phyloP scores from a whole-genome alignment of 768 basidiomycete genomes.

The Mrakia blollopis region DNA sequence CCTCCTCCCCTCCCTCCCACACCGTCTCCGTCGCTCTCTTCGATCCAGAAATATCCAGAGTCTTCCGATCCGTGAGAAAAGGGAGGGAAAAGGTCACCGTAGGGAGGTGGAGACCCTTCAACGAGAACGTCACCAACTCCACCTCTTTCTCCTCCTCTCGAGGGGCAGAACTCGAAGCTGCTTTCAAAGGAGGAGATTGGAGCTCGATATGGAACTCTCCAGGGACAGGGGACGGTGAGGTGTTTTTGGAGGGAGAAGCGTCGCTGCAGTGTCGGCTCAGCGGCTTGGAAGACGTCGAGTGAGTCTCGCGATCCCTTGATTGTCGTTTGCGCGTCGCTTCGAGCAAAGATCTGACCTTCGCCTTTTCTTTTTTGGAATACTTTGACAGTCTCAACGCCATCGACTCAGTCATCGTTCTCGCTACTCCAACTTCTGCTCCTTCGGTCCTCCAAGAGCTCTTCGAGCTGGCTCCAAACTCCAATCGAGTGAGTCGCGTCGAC shows the following conservation, averaged over 20 bases:
- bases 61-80: conserved; percentile 4
- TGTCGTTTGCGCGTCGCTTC: not conserved
- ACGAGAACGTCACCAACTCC: not conserved
- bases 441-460: not conserved
- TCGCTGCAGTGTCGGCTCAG: not conserved
- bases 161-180: not conserved
- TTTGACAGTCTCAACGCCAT: not conserved
- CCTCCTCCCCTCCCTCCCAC: not conserved
- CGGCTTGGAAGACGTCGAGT: conserved; percentile 6
- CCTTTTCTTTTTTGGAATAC: not conserved
- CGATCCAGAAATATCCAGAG: not conserved
- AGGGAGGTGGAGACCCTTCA: conserved; percentile 13
- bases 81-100: not conserved
- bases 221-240: not conserved
- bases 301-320: not conserved
- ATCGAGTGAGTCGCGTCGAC: not conserved
- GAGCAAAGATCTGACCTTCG: not conserved
- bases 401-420: not conserved
- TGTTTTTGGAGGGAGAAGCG: too few species aligned
- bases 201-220: not conserved
- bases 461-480: not conserved
- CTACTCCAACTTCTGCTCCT: not conserved
- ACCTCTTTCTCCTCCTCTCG: not conserved
- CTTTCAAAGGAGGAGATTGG: conserved; percentile 8
- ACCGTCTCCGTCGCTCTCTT: not conserved